Evolutionary conservation across 73 alveolate genomes (phyloP).

Genomic region (Stentor roeselii): DNA sequence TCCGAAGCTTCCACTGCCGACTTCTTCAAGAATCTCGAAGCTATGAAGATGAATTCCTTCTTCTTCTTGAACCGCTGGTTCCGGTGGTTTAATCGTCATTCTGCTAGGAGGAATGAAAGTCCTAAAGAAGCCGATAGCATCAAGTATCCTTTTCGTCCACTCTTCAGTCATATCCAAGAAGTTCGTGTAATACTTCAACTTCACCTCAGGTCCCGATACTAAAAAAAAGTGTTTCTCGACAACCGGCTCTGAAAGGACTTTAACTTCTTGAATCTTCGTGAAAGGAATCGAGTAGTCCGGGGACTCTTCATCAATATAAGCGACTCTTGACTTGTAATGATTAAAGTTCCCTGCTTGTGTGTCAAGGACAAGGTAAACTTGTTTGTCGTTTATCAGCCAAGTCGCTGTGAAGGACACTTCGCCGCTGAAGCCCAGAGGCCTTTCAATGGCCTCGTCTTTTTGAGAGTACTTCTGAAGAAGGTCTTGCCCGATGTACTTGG

Average conservation of each 20-base stretch:
- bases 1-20: constrained; percentile 38
- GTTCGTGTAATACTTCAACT: not conserved
- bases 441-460: not conserved
- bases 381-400: not conserved
- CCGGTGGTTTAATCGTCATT: not conserved
- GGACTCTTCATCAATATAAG: not conserved
- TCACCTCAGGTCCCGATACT: not conserved
- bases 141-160: not conserved
- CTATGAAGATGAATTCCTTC: not conserved
- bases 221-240: not conserved
- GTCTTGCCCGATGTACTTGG: constrained; percentile 10
- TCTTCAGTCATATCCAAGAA: not conserved
- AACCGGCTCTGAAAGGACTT: not conserved
- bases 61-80: not conserved
- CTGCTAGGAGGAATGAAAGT: not conserved
- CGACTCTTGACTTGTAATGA: constrained; percentile 1
- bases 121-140: not conserved
- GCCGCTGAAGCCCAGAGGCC: constrained; percentile 13
- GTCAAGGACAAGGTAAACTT: not conserved
- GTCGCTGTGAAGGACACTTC: not conserved
- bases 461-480: not conserved
- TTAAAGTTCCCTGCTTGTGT: not conserved
- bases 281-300: constrained; percentile 4
- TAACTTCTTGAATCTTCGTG: not conserved
- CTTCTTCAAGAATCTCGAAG: constrained; percentile 21